These are phyloP conservation scores for Fraxinus paxiana DNA, from an alignment of 305 asterid genomes.

Conservation along the genomic window DNA sequence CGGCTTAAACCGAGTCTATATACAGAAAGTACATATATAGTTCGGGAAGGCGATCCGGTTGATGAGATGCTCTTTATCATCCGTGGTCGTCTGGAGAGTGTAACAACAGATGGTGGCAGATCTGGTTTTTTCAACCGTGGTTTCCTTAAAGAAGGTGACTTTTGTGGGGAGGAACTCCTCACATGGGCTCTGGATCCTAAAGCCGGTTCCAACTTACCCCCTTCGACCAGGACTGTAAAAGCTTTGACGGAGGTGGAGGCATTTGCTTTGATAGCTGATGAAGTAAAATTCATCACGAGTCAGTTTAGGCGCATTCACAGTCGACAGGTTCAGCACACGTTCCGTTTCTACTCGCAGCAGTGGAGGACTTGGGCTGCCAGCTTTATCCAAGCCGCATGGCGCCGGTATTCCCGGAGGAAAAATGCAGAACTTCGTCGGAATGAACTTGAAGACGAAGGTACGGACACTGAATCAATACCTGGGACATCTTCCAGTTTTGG, in stretches of 20 bases:
- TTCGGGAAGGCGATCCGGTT: conserved; percentile 95
- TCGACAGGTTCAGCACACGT: conserved; percentile 90
- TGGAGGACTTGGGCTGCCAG: conserved; percentile 99
- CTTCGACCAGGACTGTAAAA: conserved; percentile 86
- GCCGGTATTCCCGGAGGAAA: conserved; percentile 63
- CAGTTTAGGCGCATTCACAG: conserved; percentile 88
- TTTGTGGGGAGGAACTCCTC: conserved; percentile 96
- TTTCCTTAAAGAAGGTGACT: conserved; percentile 69
- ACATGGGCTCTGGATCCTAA: conserved; percentile 98
- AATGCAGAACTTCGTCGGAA: conserved; percentile 43
- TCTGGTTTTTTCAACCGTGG: conserved; percentile 92
- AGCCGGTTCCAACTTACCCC: conserved; percentile 74
- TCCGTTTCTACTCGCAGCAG: conserved; percentile 88
- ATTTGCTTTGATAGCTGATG: conserved; percentile 87
- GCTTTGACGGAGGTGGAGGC: conserved; percentile 94
- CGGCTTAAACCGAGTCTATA: conserved; percentile 86
- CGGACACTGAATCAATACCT: conserved; percentile 32
- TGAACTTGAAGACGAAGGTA: conserved; percentile 44
- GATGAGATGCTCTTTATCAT: conserved; percentile 91
- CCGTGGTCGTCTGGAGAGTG: conserved; percentile 89
- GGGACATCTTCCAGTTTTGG: conserved; percentile 35
- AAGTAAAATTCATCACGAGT: conserved; percentile 72
- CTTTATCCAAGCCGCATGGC: conserved; percentile 89
- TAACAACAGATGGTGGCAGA: conserved; percentile 95
- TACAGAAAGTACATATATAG: conserved; percentile 72